A percentile compares a stretch with the other conserved stretches of the same genome.
These are phyloP conservation scores for Umbilicaria muhlenbergii DNA, from an alignment of 495 filamentous ascomycete species.

Conservation along the genomic window DNA sequence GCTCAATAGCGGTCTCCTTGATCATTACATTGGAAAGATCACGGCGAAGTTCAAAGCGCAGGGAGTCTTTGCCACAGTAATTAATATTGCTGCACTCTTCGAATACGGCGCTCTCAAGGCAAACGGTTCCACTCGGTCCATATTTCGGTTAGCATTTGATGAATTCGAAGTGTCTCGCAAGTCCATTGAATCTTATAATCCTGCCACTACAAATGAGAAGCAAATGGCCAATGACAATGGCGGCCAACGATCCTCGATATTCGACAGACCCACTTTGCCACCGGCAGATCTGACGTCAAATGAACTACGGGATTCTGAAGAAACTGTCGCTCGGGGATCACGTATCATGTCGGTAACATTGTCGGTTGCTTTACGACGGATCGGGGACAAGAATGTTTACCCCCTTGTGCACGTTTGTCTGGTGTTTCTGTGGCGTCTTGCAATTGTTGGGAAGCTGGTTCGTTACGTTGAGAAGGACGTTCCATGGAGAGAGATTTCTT, in stretches of 20 bases:
- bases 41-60: conserved; percentile 47
- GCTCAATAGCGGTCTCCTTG: conserved; percentile 33
- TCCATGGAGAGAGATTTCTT: conserved; percentile 50
- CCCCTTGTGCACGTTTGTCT: conserved; percentile 54
- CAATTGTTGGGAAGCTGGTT: conserved; percentile 34
- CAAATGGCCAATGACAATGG: conserved; percentile 7
- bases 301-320: conserved; percentile 8
- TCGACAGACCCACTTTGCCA: background rate
- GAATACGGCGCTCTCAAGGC: conserved; percentile 37
- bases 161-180: background rate
- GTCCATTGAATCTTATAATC: background rate
- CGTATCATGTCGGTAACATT: conserved; percentile 28
- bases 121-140: conserved; percentile 1
- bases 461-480: conserved; percentile 36
- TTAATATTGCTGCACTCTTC: conserved; percentile 38
- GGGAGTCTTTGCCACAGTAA: conserved; percentile 35
- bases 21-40: conserved; percentile 41
- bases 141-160: conserved; percentile 6
- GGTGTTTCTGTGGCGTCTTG: conserved; percentile 49
- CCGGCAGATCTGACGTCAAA: background rate
- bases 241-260: background rate
- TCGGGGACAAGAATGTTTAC: conserved; percentile 46
- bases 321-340: conserved; percentile 15
- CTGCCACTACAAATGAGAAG: conserved; percentile 1
- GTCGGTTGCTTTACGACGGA: conserved; percentile 38